A percentile compares a stretch with the other conserved stretches of the same genome.
These are phyloP conservation scores for Parastagonospora nodorum DNA, from an alignment of 2,329 filamentous ascomycete genomes.

Conservation along the genomic window DNA sequence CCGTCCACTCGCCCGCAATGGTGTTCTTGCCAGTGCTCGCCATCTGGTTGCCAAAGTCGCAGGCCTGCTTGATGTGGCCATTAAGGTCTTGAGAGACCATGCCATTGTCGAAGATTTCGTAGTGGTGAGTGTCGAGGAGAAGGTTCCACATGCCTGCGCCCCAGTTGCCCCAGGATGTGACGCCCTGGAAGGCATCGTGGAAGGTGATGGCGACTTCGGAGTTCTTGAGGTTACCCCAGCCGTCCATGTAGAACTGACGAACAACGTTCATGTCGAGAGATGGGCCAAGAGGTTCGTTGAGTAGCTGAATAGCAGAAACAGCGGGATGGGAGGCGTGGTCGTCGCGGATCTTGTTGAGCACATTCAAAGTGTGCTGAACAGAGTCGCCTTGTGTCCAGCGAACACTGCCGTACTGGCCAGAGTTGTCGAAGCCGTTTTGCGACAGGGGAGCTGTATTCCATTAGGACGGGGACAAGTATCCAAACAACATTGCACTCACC, in stretches of 20 bases:
- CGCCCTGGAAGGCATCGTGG: slow-evolving; percentile 55
- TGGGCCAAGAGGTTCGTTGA: slow-evolving; percentile 55
- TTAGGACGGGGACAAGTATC: slow-evolving; percentile 2
- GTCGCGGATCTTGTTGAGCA: slow-evolving; percentile 54
- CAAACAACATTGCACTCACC: slow-evolving; percentile 49
- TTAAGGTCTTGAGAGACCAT: slow-evolving; percentile 44
- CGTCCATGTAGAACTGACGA: slow-evolving; percentile 54
- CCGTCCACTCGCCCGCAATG: slow-evolving; percentile 55
- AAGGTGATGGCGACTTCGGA: slow-evolving; percentile 51
- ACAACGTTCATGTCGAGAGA: slow-evolving; percentile 50
- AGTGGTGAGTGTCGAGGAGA: slow-evolving; percentile 55
- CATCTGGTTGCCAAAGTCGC: slow-evolving; percentile 53
- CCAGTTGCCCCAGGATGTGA: slow-evolving; percentile 51
- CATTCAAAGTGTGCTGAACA: slow-evolving; percentile 47
- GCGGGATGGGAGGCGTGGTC: slow-evolving; percentile 52
- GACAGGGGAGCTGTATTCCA: slow-evolving; percentile 57
- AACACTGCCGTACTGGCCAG: slow-evolving; percentile 57
- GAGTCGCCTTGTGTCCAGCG: slow-evolving; percentile 53
- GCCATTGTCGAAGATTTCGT: slow-evolving; percentile 52
- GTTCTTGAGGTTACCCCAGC: slow-evolving; percentile 52
- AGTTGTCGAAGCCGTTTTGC: slow-evolving; percentile 73
- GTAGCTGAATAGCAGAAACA: slow-evolving; percentile 53
- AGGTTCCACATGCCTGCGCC: slow-evolving; percentile 52
- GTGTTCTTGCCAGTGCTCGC: slow-evolving; percentile 53
- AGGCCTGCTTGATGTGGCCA: slow-evolving; percentile 50